Evolutionary conservation across 805 yeast genomes (phyloP), one percentile per base, ranked within the genome.

Genomic region (Ogataea nonfermentans): DNA sequence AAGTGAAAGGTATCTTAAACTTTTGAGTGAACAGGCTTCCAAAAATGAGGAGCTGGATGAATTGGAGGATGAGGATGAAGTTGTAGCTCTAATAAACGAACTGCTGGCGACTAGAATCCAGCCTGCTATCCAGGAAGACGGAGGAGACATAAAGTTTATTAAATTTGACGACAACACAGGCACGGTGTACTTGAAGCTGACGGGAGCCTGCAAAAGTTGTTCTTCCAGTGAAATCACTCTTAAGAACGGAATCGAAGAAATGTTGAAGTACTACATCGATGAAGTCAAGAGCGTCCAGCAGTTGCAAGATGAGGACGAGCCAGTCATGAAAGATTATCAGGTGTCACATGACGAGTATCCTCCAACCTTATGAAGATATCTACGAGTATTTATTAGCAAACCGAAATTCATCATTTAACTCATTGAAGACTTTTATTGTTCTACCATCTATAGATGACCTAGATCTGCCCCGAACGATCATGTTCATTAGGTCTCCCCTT

Each of bases 111-210:
- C 99, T 2, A 79, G 97, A 59, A 90, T 93, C 36, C 81, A 96
- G 57, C 99, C 99, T 1, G 96, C 98, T 1, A 89, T 93, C 42
- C 95, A 89, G 66, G 99, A 93, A 56, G 99, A 93, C 56, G 99
- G 99, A 47, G 99, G 99, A 24, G 98, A 93, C 57, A 81, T 93
- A 46, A 90, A 87, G 53, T 95, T 80, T 61, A 75, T 85, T 43
- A 93, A 87, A 5, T 90, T 86, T 58, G 87, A 86, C 41, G 88
- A 84, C 47, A 86, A 82, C 43, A 73, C 84, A 1, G 99, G 99
- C 2, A 79, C 84, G 10, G 98, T 95, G 6, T 85, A 78, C 60
- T 76, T 93, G 52, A 88, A 85, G 59, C 69, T 93, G 32, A 90
- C 87, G 53, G 99, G 99, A 34, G 98, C 99, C 6, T 93, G 99